Percentiles rank a stretch among this genome's conserved stretches.
phyloP scores from a whole-genome alignment of 176 grass and related monocot species.

The Aegilops sharonensis region DNA sequence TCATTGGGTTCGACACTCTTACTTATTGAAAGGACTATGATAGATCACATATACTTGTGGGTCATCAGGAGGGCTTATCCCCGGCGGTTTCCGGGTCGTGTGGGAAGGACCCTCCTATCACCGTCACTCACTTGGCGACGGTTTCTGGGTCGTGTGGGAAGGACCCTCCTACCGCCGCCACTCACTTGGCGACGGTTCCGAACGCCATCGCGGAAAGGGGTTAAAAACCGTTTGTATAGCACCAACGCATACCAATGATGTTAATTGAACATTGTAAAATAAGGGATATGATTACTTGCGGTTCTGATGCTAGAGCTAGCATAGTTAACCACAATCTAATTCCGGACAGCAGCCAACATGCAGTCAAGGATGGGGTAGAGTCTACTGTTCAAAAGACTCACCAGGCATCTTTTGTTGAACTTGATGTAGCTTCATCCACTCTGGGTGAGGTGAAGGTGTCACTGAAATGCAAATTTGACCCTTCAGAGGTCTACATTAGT shows the following conservation, averaged over 20 bases:
- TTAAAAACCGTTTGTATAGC: no score
- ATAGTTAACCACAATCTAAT: neutral
- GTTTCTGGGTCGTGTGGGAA: no score
- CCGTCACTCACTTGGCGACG: no score
- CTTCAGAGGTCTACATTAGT: slow-evolving; percentile 42
- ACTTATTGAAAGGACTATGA: no score
- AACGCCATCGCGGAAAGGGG: no score
- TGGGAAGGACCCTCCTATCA: no score
- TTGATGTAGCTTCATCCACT: slow-evolving; percentile 68
- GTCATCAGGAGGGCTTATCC: no score
- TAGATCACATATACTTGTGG: no score
- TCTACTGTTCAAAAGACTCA: slow-evolving; percentile 9
- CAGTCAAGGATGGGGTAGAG: slow-evolving; percentile 4
- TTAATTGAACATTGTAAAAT: slow-evolving; percentile 13
- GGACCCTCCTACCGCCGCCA: no score
- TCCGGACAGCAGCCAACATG: neutral
- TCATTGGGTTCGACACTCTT: no score
- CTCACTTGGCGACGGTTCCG: no score
- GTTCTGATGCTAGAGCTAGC: slow-evolving; percentile 13
- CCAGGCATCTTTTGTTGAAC: slow-evolving; percentile 32
- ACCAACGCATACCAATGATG: neutral
- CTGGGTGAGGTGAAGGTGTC: slow-evolving; percentile 65
- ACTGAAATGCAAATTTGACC: slow-evolving; percentile 40
- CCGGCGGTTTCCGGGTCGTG: no score
- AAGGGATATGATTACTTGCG: slow-evolving; percentile 18